Base-by-base conservation (phyloP, 768 basidiomycete genomes). In the Russula brevipes region DNA sequence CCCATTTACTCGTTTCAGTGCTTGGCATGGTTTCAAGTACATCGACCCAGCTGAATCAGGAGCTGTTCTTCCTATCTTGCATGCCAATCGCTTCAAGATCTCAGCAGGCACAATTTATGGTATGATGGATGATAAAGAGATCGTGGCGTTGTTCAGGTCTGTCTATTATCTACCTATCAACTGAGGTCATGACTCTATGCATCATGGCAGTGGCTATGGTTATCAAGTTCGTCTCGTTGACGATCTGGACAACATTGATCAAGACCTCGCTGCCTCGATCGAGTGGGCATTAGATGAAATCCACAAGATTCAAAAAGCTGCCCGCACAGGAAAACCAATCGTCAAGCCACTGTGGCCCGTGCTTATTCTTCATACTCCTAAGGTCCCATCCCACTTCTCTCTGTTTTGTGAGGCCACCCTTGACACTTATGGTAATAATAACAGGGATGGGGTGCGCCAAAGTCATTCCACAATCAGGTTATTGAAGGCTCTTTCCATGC, bases 21-120 rank as follows among this genome's bases (percentile, higher is more conserved):
- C 88, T 19, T 94, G 91, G 89, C 91, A 93, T 69, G 87, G 81
- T 6, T 87, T 80, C 83, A 94, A 97, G 78, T 97, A 88, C 72
- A 84, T 95, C 68, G 92, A 97, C 71, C 93, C 94, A 30, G 83
- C 82, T 16, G 93, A 94, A 74, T 89, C 87, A 3, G 93, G 94
- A 19, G 92, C 94, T 0, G 91, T 95, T 19, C 77, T 97, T n/a
- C 94, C 93, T 31, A 91, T 95, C 66, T 78, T 97, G 1, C 90
- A 94, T 70, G 82, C 88, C 66, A 94, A 94, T 66, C 88, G 89
- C 16, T 92, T 91, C 81, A 89, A 94, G 79, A 94, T 95, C 64
- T 91, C 89, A 0, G 91, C 94, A 71, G 82, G 91, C 42, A 95
- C 94, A 16, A 88, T 97, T 62, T 88, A 85, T 62, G 94, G 93